Evolutionary conservation across 1,284 basidiomycete species (phyloP).

Genomic region (Hemileia vastatrix): DNA sequence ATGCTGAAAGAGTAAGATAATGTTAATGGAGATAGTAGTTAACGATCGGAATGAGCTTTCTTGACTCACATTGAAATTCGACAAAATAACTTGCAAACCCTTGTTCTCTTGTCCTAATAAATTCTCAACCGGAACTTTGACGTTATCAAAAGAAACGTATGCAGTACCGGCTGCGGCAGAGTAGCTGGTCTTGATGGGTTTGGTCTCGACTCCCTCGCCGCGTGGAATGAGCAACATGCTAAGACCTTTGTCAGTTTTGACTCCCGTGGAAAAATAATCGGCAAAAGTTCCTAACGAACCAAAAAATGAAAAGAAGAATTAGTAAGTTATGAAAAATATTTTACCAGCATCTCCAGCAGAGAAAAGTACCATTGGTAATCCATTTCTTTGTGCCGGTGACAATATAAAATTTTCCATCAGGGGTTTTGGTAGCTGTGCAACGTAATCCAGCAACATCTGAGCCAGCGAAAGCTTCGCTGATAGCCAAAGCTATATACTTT

Average conservation of each 20-base stretch:
- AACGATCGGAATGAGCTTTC: no score
- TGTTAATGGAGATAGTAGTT: no score
- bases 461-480: slow-evolving; percentile 83
- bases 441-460: slow-evolving; percentile 69
- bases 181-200: slow-evolving; percentile 73
- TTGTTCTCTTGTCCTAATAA: slow-evolving; percentile 72
- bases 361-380: slow-evolving; percentile 84
- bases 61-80: slow-evolving; percentile 41
- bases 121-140: slow-evolving; percentile 73
- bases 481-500: slow-evolving; percentile 72
- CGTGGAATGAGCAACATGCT: slow-evolving; percentile 69
- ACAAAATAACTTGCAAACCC: slow-evolving; percentile 64
- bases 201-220: slow-evolving; percentile 61
- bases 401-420: slow-evolving; percentile 70
- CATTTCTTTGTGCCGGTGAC: slow-evolving; percentile 84
- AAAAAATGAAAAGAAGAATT: no score
- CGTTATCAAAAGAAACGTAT: slow-evolving; percentile 77
- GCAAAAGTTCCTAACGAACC: no score
- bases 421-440: slow-evolving; percentile 69
- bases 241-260: slow-evolving; percentile 59
- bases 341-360: no score
- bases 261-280: slow-evolving; percentile 35
- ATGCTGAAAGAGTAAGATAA: slow-evolving; percentile 31
- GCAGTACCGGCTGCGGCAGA: slow-evolving; percentile 61
- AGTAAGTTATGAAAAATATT: no score